Base-by-base conservation (phyloP, 2,329 filamentous ascomycete genomes). In the Cercospora zeae-maydis region DNA sequence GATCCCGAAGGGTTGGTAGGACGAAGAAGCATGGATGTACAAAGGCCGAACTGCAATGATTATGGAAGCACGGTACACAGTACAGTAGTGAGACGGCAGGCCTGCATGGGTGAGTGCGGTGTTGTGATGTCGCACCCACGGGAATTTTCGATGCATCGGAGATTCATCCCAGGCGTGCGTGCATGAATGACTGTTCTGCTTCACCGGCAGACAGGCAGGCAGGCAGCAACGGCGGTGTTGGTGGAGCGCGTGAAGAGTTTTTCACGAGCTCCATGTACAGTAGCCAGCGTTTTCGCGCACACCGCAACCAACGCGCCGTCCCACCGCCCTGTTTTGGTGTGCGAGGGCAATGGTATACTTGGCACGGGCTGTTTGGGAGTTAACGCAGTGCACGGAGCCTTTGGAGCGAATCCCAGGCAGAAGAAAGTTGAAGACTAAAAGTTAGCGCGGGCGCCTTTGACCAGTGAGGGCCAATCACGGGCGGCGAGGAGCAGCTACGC, bases 291-390 rank as follows among this genome's bases (percentile, higher is more conserved):
- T 30, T 34, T n/a, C 47, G 49, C 36, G 57, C 61, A 57, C 61
- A 60, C 58, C 58, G 61, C 57, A 63, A 24, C 24, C 24, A 3
- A 6, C 24, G 24, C 24, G 24, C 6, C 24, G 24, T 27, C 24
- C 57, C 62, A 63, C 62, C 57, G 62, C 57, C 62, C 47, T 60
- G 51, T 57, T 57, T 39, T 6, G 24, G 24, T 27, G 24, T 52
- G 14, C 57, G 57, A 49, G 30, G 47, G 34, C 37, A 37, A 55
- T 58, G 62, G 62, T 64, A 64, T 64, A 30, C 62, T 64, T 64
- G 58, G 62, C 62, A 64, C 37, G n/a, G 47, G 8, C 14, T 55
- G 45, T 49, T 61, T 55, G 58, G 62, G 59, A 58, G 47, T 51
- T 45, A 58, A 45, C 51, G 62, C 62, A 63, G 51, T 56, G 47